Evolutionary conservation across 2,329 filamentous ascomycete genomes (phyloP).

Genomic region (Cucurbitaria berberidis): DNA sequence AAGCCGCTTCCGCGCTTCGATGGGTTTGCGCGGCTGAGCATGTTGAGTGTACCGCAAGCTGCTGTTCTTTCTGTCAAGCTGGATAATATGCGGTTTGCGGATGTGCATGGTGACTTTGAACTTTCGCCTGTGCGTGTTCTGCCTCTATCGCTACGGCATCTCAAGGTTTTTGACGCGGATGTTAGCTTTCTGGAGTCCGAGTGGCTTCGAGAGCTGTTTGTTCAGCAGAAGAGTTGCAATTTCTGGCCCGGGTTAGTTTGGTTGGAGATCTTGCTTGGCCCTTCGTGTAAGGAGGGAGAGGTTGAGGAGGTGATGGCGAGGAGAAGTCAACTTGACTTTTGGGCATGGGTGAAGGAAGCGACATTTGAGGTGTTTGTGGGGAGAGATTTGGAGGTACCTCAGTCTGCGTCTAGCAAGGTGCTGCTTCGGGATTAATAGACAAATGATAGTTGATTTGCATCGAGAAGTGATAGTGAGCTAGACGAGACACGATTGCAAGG

Average conservation of each 20-base stretch:
- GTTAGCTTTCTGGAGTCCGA: conserved; percentile 2
- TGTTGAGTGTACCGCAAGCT: conserved; percentile 15
- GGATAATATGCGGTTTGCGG: conserved; percentile 18
- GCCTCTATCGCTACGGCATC: conserved; percentile 8
- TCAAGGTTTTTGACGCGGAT: conserved; percentile 19
- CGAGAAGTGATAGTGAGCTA: not conserved
- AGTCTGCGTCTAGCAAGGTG: not conserved
- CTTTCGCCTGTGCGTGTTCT: conserved; percentile 9
- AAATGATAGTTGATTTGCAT: no score
- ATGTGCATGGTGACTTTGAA: conserved; percentile 13
- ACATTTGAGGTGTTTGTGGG: not conserved
- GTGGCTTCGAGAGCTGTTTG: conserved; percentile 15
- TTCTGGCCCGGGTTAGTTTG: conserved; percentile 5
- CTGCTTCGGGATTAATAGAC: no score
- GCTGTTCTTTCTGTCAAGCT: conserved; percentile 21
- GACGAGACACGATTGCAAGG: no score
- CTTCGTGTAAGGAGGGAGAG: not conserved
- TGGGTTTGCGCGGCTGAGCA: conserved; percentile 7
- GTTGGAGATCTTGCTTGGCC: conserved; percentile 7
- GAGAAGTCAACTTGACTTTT: not conserved
- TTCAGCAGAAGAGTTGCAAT: not conserved
- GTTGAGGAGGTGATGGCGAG: not conserved
- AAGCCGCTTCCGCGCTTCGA: conserved; percentile 20
- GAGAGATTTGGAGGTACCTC: conserved; percentile 4
- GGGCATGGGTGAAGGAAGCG: not conserved